Evolutionary conservation across 192 early-diverging fungal genomes (phyloP).

Genomic region (Paraglomus occultum): DNA sequence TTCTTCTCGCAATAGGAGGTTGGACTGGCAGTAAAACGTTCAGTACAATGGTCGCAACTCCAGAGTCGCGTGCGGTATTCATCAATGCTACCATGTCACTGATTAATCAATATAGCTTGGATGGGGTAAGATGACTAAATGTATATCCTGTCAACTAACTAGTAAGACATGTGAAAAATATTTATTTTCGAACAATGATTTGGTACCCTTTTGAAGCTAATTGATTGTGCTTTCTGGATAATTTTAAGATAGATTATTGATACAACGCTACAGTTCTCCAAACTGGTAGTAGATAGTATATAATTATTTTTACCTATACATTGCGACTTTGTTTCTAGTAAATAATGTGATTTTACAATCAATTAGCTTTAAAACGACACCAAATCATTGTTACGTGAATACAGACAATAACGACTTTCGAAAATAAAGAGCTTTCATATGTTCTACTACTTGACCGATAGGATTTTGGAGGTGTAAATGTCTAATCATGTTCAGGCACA

Average conservation of each 20-base stretch:
- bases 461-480: neutral
- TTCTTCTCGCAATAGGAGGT: slow-evolving; percentile 66
- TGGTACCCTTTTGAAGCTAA: slow-evolving; percentile 13
- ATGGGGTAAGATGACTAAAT: slow-evolving; percentile 49
- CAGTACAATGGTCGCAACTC: slow-evolving; percentile 52
- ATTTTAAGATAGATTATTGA: too few relatives aligned
- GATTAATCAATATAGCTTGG: slow-evolving; percentile 53
- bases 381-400: slow-evolving; percentile 36
- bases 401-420: slow-evolving; percentile 39
- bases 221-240: too few relatives aligned
- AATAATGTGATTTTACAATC: too few relatives aligned
- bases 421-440: slow-evolving; percentile 9
- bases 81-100: slow-evolving; percentile 57
- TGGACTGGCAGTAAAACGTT: slow-evolving; percentile 74
- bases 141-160: too few relatives aligned
- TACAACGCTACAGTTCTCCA: too few relatives aligned
- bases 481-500: neutral
- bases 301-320: too few relatives aligned
- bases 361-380: slow-evolving; percentile 26
- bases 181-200: too few relatives aligned
- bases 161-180: too few relatives aligned
- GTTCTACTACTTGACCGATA: neutral
- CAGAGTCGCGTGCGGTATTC: slow-evolving; percentile 50
- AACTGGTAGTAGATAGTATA: too few relatives aligned
- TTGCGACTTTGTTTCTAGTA: too few relatives aligned